Evolutionary conservation across 345 rosid species (phyloP), one percentile per base, ranked within the genome.

Genomic region (Iberis pinnata): DNA sequence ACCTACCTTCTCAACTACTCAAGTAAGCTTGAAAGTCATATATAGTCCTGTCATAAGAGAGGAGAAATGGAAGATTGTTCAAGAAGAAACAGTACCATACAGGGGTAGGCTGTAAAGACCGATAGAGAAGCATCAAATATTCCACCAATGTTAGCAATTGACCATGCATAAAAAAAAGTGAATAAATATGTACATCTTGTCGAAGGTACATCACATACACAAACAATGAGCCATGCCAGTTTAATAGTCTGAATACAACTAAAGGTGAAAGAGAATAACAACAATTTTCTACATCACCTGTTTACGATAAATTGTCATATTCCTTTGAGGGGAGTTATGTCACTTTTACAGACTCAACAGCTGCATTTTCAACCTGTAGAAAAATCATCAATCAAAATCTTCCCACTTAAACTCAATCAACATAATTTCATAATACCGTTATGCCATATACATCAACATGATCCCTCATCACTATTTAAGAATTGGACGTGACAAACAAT

Each of bases 31-130:
- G 83, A 86, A 80, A 25, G 93, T 89, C 52, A 89, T 73, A 63
- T 86, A 89, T 53, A 86, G 64, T 43, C 95, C 93, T 2, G 95
- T 89, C 55, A 77, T 76, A 58, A 85, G 57, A 9, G 95, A 89
- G 4, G 89, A 85, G 70, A 89, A 89, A 47, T 85, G 75, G 81
- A 38, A 83, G 86, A 69, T 82, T 89, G 78, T 81, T 83, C 61
- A 83, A 70, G 68, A 89, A 89, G 76, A 83, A 88, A 39, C 89
- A 84, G 61, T 85, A 85, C 92, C 93, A 89, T 40, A 83, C 89
- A 19, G 97, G 95, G 29, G 95, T 78, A 47, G 97, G 93, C 61
- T 85, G 62, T 62, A 88, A 71, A 11, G 92, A 72, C 60, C 84
- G 97, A 68, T 83, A 88, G 57, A 85, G 51, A 49, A 85, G 76